phyloP scores from a whole-genome alignment of 371 early-diverging fungal genomes.

The Mucor irregularis region DNA sequence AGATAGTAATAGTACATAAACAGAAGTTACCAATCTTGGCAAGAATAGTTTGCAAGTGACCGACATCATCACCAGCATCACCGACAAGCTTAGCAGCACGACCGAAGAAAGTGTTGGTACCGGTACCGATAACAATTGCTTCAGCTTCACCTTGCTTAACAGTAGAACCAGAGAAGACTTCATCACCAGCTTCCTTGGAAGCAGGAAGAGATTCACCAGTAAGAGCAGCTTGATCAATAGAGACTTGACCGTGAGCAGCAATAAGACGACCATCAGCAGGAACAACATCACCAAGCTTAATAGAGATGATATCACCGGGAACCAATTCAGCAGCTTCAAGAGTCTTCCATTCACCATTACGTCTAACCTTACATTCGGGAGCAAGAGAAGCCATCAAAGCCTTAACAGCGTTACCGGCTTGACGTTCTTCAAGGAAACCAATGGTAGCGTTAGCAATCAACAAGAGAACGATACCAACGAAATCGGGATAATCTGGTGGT shows the following conservation, averaged over 20 bases:
- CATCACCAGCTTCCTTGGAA: slow-evolving; percentile 70
- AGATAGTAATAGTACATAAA: slow-evolving; percentile 68
- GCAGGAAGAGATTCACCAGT: slow-evolving; percentile 86
- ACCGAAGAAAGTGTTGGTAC: slow-evolving; percentile 89
- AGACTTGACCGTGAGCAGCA: slow-evolving; percentile 53
- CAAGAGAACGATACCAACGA: slow-evolving; percentile 80
- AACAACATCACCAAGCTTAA: slow-evolving; percentile 80
- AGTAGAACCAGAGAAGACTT: slow-evolving; percentile 78
- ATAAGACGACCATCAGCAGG: slow-evolving; percentile 77
- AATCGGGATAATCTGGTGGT: slow-evolving; percentile 83
- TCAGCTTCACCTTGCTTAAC: slow-evolving; percentile 93
- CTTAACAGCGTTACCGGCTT: slow-evolving; percentile 79
- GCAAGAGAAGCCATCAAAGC: slow-evolving; percentile 79
- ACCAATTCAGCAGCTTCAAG: slow-evolving; percentile 64
- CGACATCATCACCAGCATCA: slow-evolving; percentile 79
- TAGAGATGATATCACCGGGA: slow-evolving; percentile 75
- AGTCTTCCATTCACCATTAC: slow-evolving; percentile 59
- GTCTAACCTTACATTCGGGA: slow-evolving; percentile 73
- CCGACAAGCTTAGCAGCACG: slow-evolving; percentile 85
- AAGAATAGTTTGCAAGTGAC: slow-evolving; percentile 87
- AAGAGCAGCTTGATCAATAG: slow-evolving; percentile 81
- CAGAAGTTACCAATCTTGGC: slow-evolving; percentile 93
- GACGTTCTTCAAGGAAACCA: slow-evolving; percentile 86
- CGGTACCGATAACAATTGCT: slow-evolving; percentile 87
- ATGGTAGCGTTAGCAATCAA: slow-evolving; percentile 83